Percentiles rank a stretch among this genome's conserved stretches.
Conservation (phyloP, 2,329 filamentous ascomycete genomes). For the Chaetomiaceae sp. region DNA sequence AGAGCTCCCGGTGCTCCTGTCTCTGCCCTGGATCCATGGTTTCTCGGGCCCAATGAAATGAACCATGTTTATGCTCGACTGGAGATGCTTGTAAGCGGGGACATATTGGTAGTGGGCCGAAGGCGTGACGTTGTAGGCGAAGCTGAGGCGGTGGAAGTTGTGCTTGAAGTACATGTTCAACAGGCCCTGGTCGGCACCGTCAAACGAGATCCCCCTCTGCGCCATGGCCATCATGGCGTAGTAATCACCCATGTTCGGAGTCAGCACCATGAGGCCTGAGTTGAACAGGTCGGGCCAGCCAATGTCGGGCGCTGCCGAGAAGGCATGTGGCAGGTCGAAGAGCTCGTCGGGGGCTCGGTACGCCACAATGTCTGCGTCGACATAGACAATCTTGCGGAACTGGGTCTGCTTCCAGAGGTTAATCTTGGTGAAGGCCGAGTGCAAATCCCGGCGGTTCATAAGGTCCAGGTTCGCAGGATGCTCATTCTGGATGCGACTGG, state of each 20-base stretch:
- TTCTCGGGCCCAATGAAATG: constrained; percentile 94
- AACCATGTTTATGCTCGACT: constrained; percentile 80
- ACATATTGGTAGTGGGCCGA: constrained; percentile 97
- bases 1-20: constrained; percentile 47
- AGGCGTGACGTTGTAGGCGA: constrained; percentile 95
- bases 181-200: constrained; percentile 92
- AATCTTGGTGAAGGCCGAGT: constrained; percentile 95
- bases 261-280: constrained; percentile 91
- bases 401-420: constrained; percentile 87
- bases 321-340: constrained; percentile 59
- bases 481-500: constrained; percentile 72
- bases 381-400: constrained; percentile 87
- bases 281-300: constrained; percentile 99
- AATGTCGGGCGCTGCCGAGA: constrained; percentile 81
- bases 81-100: constrained; percentile 89
- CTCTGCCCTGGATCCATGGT: constrained; percentile 71
- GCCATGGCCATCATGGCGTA: constrained; percentile 80
- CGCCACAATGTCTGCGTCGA: constrained; percentile 91
- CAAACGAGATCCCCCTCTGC: constrained; percentile 83
- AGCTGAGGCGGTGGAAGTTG: constrained; percentile 81
- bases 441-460: constrained; percentile 86
- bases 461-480: constrained; percentile 78
- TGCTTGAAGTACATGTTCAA: constrained; percentile 90
- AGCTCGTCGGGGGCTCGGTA: constrained; percentile 89
- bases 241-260: constrained; percentile 81